Evolutionary conservation across 805 yeast species (phyloP).

Genomic region (Candida germanica): DNA sequence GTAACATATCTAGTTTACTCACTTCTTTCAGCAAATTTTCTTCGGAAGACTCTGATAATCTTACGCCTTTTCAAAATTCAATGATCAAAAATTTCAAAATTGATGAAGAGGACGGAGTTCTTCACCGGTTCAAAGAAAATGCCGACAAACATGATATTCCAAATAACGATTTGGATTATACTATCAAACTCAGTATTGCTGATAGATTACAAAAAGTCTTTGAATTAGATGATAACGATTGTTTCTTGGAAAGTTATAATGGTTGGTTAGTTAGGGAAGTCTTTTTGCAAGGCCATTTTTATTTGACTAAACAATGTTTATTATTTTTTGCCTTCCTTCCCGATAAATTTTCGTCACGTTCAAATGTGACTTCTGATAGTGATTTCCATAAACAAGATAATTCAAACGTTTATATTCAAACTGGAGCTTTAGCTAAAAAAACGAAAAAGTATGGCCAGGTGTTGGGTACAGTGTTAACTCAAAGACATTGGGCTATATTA

Average conservation of each 20-base stretch:
- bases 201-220: conserved; percentile 33
- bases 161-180: conserved; percentile 10
- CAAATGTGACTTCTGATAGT: conserved; percentile 1
- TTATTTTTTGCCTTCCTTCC: conserved; percentile 82
- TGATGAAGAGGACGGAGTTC: conserved; percentile 7
- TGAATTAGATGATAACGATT: conserved; percentile 51
- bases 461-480: conserved; percentile 32
- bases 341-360: conserved; percentile 6
- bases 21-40: conserved; percentile 2
- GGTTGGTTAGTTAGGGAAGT: conserved; percentile 85
- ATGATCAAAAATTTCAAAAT: conserved; percentile 25
- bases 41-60: neutral
- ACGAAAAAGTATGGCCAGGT: conserved; percentile 38
- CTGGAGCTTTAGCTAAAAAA: conserved; percentile 39
- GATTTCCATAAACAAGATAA: conserved; percentile 18
- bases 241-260: conserved; percentile 57
- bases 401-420: conserved; percentile 24
- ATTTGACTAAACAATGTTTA: conserved; percentile 61
- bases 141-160: conserved; percentile 5
- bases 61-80: conserved; percentile 13
- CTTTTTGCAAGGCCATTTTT: conserved; percentile 79
- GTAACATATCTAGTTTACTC: conserved; percentile 2
- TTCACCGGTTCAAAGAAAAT: neutral
- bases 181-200: conserved; percentile 28
- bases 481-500: conserved; percentile 78